phyloP scores from a whole-genome alignment of 768 basidiomycete genomes.

The Sistotremastrum suecicum region DNA sequence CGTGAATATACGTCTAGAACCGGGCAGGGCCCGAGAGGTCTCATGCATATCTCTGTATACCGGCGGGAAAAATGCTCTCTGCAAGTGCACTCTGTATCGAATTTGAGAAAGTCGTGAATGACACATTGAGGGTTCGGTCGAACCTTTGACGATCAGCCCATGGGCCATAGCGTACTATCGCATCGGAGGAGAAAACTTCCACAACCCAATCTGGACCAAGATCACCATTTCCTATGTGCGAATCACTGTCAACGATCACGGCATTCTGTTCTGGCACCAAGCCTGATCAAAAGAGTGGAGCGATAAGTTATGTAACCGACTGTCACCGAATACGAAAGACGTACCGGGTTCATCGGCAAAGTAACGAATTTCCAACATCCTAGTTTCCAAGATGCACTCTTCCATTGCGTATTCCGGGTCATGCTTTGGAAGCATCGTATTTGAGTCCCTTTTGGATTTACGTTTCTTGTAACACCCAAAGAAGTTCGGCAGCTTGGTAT shows the following conservation, averaged over 20 bases:
- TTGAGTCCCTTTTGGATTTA: too few relatives aligned
- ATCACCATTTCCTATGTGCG: constrained; percentile 79
- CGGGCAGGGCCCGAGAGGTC: constrained; percentile 47
- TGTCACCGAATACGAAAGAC: not conserved
- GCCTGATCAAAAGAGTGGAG: too few relatives aligned
- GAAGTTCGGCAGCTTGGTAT: too few relatives aligned
- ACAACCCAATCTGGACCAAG: constrained; percentile 88
- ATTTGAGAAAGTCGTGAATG: not conserved
- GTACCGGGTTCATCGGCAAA: constrained; percentile 71
- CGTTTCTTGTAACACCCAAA: too few relatives aligned
- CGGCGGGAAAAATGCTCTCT: constrained; percentile 71
- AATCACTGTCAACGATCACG: constrained; percentile 5
- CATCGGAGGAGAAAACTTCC: constrained; percentile 68
- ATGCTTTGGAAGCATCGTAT: too few relatives aligned
- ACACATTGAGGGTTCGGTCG: constrained; percentile 4
- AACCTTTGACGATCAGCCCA: constrained; percentile 94
- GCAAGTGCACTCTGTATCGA: constrained; percentile 48
- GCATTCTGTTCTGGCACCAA: not conserved
- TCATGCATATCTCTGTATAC: constrained; percentile 50
- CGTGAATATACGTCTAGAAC: constrained; percentile 76
- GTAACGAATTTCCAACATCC: constrained; percentile 67
- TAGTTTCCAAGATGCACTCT: constrained; percentile 67
- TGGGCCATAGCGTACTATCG: constrained; percentile 74
- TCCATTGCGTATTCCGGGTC: constrained; percentile 76
- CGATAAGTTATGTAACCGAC: not conserved